These are phyloP conservation scores for Flaveria ramosissima DNA, from an alignment of 129 eudicot species.

Conservation along the genomic window DNA sequence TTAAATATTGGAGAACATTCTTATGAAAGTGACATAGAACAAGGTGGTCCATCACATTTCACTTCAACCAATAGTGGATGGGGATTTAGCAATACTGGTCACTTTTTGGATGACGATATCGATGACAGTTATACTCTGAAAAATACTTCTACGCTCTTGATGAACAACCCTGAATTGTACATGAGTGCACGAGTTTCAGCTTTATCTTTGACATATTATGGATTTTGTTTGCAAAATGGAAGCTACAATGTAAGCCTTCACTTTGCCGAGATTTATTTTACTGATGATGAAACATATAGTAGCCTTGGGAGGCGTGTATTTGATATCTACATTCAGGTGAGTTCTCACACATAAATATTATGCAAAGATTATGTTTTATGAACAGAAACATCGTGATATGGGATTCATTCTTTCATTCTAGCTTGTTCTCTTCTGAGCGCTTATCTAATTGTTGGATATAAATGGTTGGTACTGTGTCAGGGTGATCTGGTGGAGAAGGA, in stretches of 20 bases:
- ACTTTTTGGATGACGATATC: slow-evolving; percentile 46
- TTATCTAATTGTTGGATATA: neutral
- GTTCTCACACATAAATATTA: neutral
- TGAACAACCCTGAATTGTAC: slow-evolving; percentile 38
- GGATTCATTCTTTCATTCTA: too few relatives aligned
- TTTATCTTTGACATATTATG: slow-evolving; percentile 69
- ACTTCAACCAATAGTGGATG: slow-evolving; percentile 35
- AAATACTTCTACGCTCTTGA: slow-evolving; percentile 18
- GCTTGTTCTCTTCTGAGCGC: neutral
- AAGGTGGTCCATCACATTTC: slow-evolving; percentile 54
- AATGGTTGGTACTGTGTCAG: slow-evolving; percentile 40
- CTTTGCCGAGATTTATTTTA: slow-evolving; percentile 73
- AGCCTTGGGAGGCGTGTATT: slow-evolving; percentile 84
- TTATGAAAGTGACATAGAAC: slow-evolving; percentile 45
- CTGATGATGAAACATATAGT: slow-evolving; percentile 42
- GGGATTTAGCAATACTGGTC: slow-evolving; percentile 84
- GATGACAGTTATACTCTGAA: slow-evolving; percentile 12
- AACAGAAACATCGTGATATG: neutral
- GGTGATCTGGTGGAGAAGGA: slow-evolving; percentile 53
- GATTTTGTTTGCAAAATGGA: slow-evolving; percentile 62
- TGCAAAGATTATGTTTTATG: neutral
- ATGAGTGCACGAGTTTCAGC: slow-evolving; percentile 63
- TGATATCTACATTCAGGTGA: slow-evolving; percentile 79
- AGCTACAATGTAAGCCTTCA: slow-evolving; percentile 70
- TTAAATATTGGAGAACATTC: slow-evolving; percentile 18